Base-by-base conservation (phyloP, 2,329 filamentous ascomycete species). In the Fusarium nanum region DNA sequence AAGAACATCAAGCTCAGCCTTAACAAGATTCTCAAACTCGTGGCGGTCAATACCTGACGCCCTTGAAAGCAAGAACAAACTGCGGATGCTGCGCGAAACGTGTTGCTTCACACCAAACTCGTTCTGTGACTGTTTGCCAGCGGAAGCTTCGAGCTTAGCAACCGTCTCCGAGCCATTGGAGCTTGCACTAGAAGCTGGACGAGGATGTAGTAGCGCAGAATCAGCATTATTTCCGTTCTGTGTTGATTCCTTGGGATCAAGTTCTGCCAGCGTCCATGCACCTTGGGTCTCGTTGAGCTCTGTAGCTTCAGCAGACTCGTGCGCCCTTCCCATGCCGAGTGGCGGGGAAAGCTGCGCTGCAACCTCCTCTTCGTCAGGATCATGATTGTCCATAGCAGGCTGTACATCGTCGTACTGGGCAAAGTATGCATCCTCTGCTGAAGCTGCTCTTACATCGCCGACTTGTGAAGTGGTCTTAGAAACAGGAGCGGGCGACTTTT, bases 31-130 rank as follows among this genome's bases (percentile, higher is more conserved):
- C 78, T 92, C 90, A 79, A 95, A 96, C 77, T 95, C 92, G 34
- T 88, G 87, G 46, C 89, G 83, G 53, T 92, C 88, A 71, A 96
- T 94, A 1, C 92, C 92, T 23, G 89, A 89, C 3, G 89, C 86
- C 44, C 86, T 87, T 25, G 92, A 90, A 67, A 96, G 80, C 70
- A 91, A 81, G 78, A 89, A 95, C 70, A 96, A 79, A 78, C 91
- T 94, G 83, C 93, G 91, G 59, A 96, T 87, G 75, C 90, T 92
- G 11, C 91, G 90, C 37, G 89, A 90, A 46, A 96, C 89, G 79
- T 95, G 92, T 79, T 94, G 91, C 79, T 92, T 92, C 57, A 96
- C 88, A 16, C 89, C 92, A 58, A 91, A 87, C 79, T 94, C 91
- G 58, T 84, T 88, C 73, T 90, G 87, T 63, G 89, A 88, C 71